Conservation (phyloP, 192 early-diverging fungal genomes). For the Geosiphon pyriformis region DNA sequence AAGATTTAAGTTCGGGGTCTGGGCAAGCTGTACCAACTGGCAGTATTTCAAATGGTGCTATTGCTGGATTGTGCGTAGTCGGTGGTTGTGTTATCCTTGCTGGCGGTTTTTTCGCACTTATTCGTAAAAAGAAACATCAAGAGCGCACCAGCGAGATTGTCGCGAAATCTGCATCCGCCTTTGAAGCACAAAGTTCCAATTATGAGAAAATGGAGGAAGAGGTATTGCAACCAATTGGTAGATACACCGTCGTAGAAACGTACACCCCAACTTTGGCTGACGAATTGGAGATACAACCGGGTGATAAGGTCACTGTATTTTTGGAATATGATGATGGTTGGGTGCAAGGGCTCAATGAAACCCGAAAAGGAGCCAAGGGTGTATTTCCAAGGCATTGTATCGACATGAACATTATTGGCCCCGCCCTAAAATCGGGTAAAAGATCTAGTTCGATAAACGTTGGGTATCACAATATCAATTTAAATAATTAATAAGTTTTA, state of each 20-base stretch:
- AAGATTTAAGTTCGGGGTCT: not conserved
- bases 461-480: not conserved
- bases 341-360: slow-evolving; percentile 49
- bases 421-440: not conserved
- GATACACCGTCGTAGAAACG: slow-evolving; percentile 39
- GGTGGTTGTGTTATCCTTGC: slow-evolving; percentile 30
- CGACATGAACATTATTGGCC: slow-evolving; percentile 24
- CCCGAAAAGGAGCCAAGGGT: slow-evolving; percentile 40
- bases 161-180: slow-evolving; percentile 30
- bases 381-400: slow-evolving; percentile 54
- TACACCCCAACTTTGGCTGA: slow-evolving; percentile 47
- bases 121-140: slow-evolving; percentile 27
- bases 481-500: not conserved
- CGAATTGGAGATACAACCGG: slow-evolving; percentile 49
- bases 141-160: slow-evolving; percentile 30
- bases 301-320: slow-evolving; percentile 48
- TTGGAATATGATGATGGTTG: slow-evolving; percentile 58
- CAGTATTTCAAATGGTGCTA: not conserved
- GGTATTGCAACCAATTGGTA: slow-evolving; percentile 36
- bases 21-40: slow-evolving; percentile 1
- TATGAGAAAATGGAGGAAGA: slow-evolving; percentile 31
- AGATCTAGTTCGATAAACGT: slow-evolving; percentile 12
- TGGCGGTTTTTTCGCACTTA: slow-evolving; percentile 27
- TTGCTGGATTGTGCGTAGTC: slow-evolving; percentile 25
- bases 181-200: slow-evolving; percentile 35